Evolutionary conservation across 192 early-diverging fungal species (phyloP).

Genomic region (Backusella psychrophila): DNA sequence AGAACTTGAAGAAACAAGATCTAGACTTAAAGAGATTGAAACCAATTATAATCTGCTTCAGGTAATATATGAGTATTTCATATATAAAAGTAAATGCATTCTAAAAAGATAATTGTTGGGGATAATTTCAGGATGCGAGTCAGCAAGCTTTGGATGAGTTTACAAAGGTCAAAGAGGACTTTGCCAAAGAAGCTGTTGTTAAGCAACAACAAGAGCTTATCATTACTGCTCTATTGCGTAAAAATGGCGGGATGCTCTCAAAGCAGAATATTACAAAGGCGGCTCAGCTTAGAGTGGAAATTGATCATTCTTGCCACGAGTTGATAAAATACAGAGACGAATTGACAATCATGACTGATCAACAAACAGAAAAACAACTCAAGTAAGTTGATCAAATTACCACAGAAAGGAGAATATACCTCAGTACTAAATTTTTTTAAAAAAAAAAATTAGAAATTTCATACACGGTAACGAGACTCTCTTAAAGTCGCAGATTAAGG

Average conservation of each 20-base stretch:
- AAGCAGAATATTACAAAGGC: constrained; percentile 20
- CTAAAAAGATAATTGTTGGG: not conserved
- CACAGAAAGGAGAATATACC: constrained; percentile 32
- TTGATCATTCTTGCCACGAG: constrained; percentile 29
- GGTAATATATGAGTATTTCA: constrained; percentile 17
- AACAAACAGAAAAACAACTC: constrained; percentile 11
- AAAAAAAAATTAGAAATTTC: not conserved
- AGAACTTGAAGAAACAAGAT: constrained; percentile 25
- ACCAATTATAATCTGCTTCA: constrained; percentile 36
- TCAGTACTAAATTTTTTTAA: not conserved
- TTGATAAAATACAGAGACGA: constrained; percentile 30
- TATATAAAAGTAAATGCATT: not conserved
- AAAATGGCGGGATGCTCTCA: constrained; percentile 2
- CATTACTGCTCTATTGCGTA: constrained; percentile 17
- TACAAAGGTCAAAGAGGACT: constrained; percentile 45
- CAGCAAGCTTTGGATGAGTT: constrained; percentile 40
- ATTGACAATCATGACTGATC: not conserved
- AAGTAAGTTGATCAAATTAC: constrained; percentile 33
- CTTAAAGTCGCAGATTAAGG: constrained; percentile 46
- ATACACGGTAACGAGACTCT: constrained; percentile 37
- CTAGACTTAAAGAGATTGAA: constrained; percentile 23
- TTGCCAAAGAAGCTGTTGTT: constrained; percentile 36
- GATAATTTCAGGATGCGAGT: constrained; percentile 21
- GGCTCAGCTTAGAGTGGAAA: constrained; percentile 21
- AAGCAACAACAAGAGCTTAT: constrained; percentile 33